Evolutionary conservation across 768 basidiomycete species (phyloP), one percentile per base, ranked within the genome.

Genomic region (Galerina marginata): DNA sequence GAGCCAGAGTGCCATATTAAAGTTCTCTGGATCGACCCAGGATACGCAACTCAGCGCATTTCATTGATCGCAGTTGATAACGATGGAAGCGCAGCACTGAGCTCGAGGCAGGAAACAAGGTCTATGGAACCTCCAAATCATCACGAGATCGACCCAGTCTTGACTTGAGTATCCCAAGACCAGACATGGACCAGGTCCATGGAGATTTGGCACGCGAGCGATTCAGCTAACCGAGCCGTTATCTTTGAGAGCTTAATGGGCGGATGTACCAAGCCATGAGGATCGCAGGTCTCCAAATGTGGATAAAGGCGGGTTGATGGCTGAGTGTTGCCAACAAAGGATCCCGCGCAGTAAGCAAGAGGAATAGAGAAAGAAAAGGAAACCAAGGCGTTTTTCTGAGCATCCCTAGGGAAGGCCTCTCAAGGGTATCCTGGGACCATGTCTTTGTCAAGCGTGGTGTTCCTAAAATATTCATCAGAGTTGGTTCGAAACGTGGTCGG

Each of bases 241-340:
- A 56, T 56, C 37, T 23, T 45, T 54, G 9, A 4, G 16, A 20
- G 33, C 26, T 45, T 25, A 11, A 4, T 33, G 29, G 7, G 14
- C 3, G 26, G 23, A n/a, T 25, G 11, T 16, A 51, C 42, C 44
- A 25, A 25, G 25, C 62, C 59, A 61, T 39, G 62, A 60, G 62
- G 58, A 52, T 63, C 58, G 37, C 54, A 53, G 50, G 6, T 46
- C 37, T 23, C 50, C 23, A 49, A 33, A 60, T 53, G 36, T 29
- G 48, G 54, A 44, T 59, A 55, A 10, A 42, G 36, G 15, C 46
- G 47, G 23, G 37, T 29, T 57, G 37, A 49, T 46, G 11, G 38
- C 14, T 48, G 43, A 20, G 23, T 25, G 33, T 47, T 47, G 39
- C 56, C 38, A 25, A 16, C 38, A 9, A 33, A 40, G 25, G 47